These are phyloP conservation scores for Knufia petricola DNA, from an alignment of 2,329 filamentous ascomycete species.

Conservation along the genomic window DNA sequence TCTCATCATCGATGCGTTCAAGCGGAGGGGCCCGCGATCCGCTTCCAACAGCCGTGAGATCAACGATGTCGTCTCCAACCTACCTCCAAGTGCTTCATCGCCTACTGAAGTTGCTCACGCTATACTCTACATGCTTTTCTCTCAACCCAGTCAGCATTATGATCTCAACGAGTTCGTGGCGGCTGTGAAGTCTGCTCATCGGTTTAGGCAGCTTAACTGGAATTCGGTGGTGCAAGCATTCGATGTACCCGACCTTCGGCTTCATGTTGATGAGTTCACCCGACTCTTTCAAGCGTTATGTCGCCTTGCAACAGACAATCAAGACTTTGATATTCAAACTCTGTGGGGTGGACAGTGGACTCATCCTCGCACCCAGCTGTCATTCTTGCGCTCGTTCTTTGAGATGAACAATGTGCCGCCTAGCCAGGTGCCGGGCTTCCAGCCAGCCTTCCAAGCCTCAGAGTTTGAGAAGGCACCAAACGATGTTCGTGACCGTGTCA, in stretches of 20 bases:
- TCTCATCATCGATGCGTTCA: slow-evolving; percentile 10
- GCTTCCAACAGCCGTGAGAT: slow-evolving; percentile 61
- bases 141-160: slow-evolving; percentile 52
- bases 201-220: slow-evolving; percentile 52
- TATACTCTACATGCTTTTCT: slow-evolving; percentile 60
- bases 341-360: slow-evolving; percentile 88
- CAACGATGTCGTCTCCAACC: slow-evolving; percentile 48
- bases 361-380: slow-evolving; percentile 76
- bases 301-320: slow-evolving; percentile 54
- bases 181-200: slow-evolving; percentile 46
- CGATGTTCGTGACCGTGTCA: slow-evolving; percentile 50
- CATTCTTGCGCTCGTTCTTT: slow-evolving; percentile 83
- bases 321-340: slow-evolving; percentile 69
- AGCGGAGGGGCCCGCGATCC: slow-evolving; percentile 51
- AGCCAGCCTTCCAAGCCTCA: slow-evolving; percentile 61
- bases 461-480: slow-evolving; percentile 54
- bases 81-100: slow-evolving; percentile 55
- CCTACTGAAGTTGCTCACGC: slow-evolving; percentile 77
- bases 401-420: slow-evolving; percentile 74
- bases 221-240: slow-evolving; percentile 66
- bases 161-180: slow-evolving; percentile 59
- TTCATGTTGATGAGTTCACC: slow-evolving; percentile 72
- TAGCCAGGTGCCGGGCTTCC: slow-evolving; percentile 70
- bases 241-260: slow-evolving; percentile 65
- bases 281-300: slow-evolving; percentile 70